A percentile compares a stretch with the other conserved stretches of the same genome.
Evolutionary conservation across 106 monocot species (phyloP).

Genomic region (Narthecium ossifragum): DNA sequence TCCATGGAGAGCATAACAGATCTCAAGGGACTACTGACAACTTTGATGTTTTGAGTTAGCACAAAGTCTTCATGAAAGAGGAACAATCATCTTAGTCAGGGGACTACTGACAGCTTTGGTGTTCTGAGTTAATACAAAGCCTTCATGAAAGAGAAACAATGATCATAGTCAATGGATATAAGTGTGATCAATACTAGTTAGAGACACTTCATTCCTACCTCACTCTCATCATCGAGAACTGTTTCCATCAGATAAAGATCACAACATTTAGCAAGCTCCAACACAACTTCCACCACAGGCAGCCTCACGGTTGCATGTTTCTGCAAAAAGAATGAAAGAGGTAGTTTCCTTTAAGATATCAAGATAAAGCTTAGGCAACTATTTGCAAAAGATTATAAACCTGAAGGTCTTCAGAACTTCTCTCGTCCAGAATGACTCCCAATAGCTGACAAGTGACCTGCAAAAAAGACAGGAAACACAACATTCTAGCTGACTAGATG

Average conservation of each 20-base stretch:
- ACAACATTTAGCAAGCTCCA: slow-evolving; percentile 58
- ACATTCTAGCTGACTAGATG: too few species aligned
- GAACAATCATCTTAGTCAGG: too few species aligned
- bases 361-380: neutral
- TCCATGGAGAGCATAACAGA: too few species aligned
- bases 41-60: too few species aligned
- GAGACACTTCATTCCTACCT: slow-evolving; percentile 30
- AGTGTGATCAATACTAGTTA: neutral
- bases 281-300: slow-evolving; percentile 62
- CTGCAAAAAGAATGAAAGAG: slow-evolving; percentile 39
- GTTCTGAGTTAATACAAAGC: too few species aligned
- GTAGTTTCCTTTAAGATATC: neutral
- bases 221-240: slow-evolving; percentile 82
- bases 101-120: too few species aligned
- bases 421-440: slow-evolving; percentile 83
- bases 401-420: slow-evolving; percentile 76
- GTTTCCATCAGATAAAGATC: slow-evolving; percentile 98
- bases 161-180: too few species aligned
- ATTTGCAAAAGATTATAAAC: slow-evolving; percentile 21
- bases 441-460: slow-evolving; percentile 88
- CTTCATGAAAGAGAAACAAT: too few species aligned
- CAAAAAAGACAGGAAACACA: slow-evolving; percentile 1
- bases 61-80: too few species aligned
- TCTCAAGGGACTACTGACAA: too few species aligned
- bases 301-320: slow-evolving; percentile 76